Evolutionary conservation across 306 rosid species (phyloP), one percentile per base, ranked within the genome.

Genomic region (Prunus mira): DNA sequence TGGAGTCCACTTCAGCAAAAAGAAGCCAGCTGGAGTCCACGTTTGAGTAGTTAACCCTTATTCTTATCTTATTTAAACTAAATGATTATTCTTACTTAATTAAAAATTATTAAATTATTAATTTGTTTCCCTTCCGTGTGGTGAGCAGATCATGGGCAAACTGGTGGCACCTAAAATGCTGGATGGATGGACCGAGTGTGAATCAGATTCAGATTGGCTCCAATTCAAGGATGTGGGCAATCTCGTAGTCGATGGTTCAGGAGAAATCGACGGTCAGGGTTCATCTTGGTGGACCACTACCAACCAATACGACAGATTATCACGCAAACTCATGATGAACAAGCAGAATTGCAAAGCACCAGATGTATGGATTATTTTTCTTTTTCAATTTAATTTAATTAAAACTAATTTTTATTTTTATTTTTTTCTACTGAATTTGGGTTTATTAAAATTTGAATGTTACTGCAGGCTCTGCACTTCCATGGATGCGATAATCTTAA

Each of bases 251-350:
- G 20, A 72, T 56, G 82, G 82, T 20, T 11, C 27, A 66, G 82
- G 82, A 45, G 7, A 20, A 11, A 54, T 79, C 62, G 41, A 79
- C 24, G 82, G 75, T 1, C 67, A 66, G 18, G 82, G 82, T 13
- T 32, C 64, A 11, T 1, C 12, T 4, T 79, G 83, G 79, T 67
- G 75, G 75, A 49, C 43, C 56, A 15, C 17, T 18, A 3, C 56
- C 6, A 18, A 18, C 10, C n/a, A 51, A 51, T 51, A 5, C 56
- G 20, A 51, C 56, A 19, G n/a, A 51, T 14, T 18, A 1, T 51
- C 56, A 19, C 56, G 20, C 56, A 51, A 51, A 19, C 20, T 51
- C 56, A 14, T 47, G 52, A 3, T 2, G 52, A 47, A 47, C 3
- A 47, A 43, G 10, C 51, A 2, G 28, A n/a, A 49, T 0, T 61